Evolutionary conservation across 2,329 filamentous ascomycete genomes (phyloP), one percentile per base, ranked within the genome.

Genomic region (Aspergillus sp.): DNA sequence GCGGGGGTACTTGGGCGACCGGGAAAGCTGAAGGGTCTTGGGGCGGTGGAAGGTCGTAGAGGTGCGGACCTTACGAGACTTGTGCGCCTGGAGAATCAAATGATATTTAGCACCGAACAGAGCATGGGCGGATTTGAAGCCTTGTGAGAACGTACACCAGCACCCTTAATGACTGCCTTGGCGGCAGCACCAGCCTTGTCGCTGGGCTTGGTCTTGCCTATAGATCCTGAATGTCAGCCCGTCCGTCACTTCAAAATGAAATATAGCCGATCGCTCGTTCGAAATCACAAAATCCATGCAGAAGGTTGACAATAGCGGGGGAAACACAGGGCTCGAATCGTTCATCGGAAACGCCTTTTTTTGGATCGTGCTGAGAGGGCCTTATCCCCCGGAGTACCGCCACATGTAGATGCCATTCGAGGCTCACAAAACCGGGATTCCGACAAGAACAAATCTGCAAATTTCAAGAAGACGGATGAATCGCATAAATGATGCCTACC

Each of bases 21-120:
- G 91, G 74, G 92, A 90, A 74, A 97, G 88, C 81, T 90, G 84
- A 76, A 97, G 91, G 71, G 93, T 98, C 90, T 98, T 98, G 77
- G 95, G 95, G 75, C 88, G 88, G 88, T 96, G 94, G 90, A 98
- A 99, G 80, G 90, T 93, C 74, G 94, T 96, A 80, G 87, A 92
- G 78, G 87, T 87, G 80, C 94, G 90, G 82, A 96, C 88, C 87
- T 97, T 97, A 84, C 88, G 88, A 83, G 90, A 88, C 88, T 96
- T 96, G 84, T 95, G 88, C 80, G 87, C 83, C 87, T 89, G 80
- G 52, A 54, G 61, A 54, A 60, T 58, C 30, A 56, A 49, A 64
- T 50, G 61, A 54, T 49, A 52, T 61, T 67, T 64, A 60, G 63
- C 50, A 61, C n/a, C 55, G 27, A 58, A 44, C 23, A 55, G 8